Evolutionary conservation across 352 stramenopile species (phyloP).

Genomic region (Globisporangium viniferum): DNA sequence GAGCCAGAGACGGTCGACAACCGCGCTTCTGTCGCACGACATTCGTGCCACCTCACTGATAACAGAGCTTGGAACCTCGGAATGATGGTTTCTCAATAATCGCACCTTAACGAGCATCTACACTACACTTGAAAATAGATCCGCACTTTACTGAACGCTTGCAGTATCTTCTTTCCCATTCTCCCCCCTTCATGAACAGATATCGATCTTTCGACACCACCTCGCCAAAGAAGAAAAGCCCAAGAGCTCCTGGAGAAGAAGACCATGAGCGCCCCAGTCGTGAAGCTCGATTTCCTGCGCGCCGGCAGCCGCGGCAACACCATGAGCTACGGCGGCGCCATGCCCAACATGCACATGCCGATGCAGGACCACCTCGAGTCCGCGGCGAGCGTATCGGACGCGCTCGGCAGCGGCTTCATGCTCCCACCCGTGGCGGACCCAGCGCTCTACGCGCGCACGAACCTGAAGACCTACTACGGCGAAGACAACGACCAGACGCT

Average conservation of each 20-base stretch:
- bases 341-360: slow-evolving; percentile 65
- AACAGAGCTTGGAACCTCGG: background rate
- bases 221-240: background rate
- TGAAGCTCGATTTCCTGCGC: slow-evolving; percentile 74
- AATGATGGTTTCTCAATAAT: background rate
- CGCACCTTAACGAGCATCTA: background rate
- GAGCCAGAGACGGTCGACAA: background rate
- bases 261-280: slow-evolving; percentile 27
- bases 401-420: slow-evolving; percentile 60
- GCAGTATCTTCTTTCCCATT: background rate
- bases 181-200: background rate
- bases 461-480: slow-evolving; percentile 97
- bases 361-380: slow-evolving; percentile 32
- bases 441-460: slow-evolving; percentile 92
- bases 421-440: slow-evolving; percentile 84
- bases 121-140: background rate
- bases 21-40: background rate
- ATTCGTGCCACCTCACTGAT: background rate
- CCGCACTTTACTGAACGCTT: background rate
- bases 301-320: slow-evolving; percentile 54
- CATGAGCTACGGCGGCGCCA: slow-evolving; percentile 72
- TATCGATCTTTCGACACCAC: slow-evolving; percentile 5
- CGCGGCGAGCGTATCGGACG: slow-evolving; percentile 20
- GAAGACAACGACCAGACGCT: slow-evolving; percentile 94
- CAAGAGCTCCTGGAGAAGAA: background rate